These are phyloP conservation scores for Ettlia oleoabundans DNA, from an alignment of 139 green algal genomes.

Conservation along the genomic window DNA sequence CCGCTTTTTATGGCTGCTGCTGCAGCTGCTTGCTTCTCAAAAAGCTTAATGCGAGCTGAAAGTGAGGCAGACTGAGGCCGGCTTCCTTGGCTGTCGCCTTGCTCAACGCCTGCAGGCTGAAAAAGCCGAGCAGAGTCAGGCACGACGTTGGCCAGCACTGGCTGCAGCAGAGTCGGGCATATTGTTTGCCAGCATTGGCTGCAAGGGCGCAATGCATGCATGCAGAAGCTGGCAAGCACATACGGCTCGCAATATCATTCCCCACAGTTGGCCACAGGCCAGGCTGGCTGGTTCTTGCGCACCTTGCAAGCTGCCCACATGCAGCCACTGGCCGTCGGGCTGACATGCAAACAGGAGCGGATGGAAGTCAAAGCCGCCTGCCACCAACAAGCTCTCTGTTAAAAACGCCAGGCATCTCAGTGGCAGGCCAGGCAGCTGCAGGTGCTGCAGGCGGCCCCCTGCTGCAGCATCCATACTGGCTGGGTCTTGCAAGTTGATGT, in stretches of 20 bases:
- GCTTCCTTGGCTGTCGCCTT: background rate
- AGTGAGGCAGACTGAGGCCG: background rate
- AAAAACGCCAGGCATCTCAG: slow-evolving; percentile 31
- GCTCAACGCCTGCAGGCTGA: no score
- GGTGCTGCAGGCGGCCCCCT: background rate
- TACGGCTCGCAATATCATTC: no score
- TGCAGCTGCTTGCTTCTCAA: slow-evolving; percentile 27
- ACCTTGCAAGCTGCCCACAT: background rate
- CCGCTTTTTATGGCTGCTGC: background rate
- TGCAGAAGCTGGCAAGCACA: no score
- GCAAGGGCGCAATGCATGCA: no score
- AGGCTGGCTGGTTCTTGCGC: no score
- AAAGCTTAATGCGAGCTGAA: slow-evolving; percentile 20
- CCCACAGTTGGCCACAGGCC: no score
- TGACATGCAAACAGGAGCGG: slow-evolving; percentile 14
- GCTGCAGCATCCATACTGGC: slow-evolving; percentile 4
- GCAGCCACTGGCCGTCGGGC: slow-evolving; percentile 15
- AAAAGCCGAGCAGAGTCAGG: no score
- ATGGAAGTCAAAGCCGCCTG: slow-evolving; percentile 25
- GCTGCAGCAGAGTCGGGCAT: no score
- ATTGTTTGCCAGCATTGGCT: no score
- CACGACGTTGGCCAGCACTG: no score
- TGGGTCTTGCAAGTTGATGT: background rate
- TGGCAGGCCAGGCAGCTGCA: slow-evolving; percentile 6
- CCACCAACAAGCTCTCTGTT: slow-evolving; percentile 16